Percentiles rank a stretch among this genome's conserved stretches.
phyloP scores from a whole-genome alignment of 495 filamentous ascomycete genomes.

The Penicillium manginii region DNA sequence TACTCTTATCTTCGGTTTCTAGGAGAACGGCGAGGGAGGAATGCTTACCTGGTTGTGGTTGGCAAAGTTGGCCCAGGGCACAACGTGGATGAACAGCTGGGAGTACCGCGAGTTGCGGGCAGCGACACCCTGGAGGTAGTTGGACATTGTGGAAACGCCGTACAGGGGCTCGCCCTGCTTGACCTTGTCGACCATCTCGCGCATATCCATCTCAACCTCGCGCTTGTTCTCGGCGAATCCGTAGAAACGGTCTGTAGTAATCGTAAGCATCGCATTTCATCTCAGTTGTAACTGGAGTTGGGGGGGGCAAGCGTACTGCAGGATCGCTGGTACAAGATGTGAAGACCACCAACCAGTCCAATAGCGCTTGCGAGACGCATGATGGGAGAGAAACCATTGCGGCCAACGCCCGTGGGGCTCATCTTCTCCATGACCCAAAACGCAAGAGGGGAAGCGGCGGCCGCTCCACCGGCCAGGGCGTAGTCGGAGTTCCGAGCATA shows the following conservation, averaged over 20 bases:
- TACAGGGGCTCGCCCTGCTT: conserved; percentile 93
- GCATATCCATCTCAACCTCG: conserved; percentile 95
- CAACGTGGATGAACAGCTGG: conserved; percentile 74
- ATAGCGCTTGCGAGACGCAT: conserved; percentile 80
- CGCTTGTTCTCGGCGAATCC: conserved; percentile 89
- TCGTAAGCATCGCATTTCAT: not conserved
- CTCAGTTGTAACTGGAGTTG: not conserved
- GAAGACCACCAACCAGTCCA: conserved; percentile 72
- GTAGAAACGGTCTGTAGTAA: conserved; percentile 77
- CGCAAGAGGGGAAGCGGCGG: conserved; percentile 68
- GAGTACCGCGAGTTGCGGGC: conserved; percentile 90
- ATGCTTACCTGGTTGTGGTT: conserved; percentile 81
- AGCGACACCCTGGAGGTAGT: conserved; percentile 93
- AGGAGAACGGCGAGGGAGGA: not conserved
- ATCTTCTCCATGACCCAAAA: conserved; percentile 80
- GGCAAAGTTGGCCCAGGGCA: conserved; percentile 97
- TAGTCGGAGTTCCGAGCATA: conserved; percentile 90
- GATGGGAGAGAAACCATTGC: conserved; percentile 75
- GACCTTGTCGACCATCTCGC: conserved; percentile 94
- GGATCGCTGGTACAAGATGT: conserved; percentile 78
- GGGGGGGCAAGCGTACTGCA: conserved; percentile 48
- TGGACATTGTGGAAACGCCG: conserved; percentile 72
- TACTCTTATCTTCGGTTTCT: too few species aligned
- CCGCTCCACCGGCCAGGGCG: conserved; percentile 63
- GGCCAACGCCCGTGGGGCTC: conserved; percentile 78